Conservation (phyloP, 192 early-diverging fungal genomes). For the Haplosporangium gracile region DNA sequence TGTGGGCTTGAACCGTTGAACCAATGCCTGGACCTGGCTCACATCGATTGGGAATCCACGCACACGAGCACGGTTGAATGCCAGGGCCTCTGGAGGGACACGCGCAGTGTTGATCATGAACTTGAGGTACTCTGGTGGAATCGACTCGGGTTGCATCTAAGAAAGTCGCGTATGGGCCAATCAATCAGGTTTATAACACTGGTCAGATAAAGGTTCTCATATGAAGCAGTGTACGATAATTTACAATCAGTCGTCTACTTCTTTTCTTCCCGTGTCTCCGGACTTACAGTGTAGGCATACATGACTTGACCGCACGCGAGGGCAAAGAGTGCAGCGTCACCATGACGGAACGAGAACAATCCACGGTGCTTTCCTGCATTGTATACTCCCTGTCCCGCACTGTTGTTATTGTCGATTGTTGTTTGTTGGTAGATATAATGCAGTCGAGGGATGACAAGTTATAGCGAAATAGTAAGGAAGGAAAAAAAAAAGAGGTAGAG, state of each 20-base stretch:
- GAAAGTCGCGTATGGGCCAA: background rate
- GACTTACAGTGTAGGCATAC: conserved; percentile 71
- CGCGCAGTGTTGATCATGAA: conserved; percentile 78
- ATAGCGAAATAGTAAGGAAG: background rate
- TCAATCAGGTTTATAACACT: background rate
- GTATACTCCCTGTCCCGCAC: conserved; percentile 68
- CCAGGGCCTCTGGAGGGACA: conserved; percentile 65
- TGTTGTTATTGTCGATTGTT: conserved; percentile 6
- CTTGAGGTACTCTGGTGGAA: conserved; percentile 68
- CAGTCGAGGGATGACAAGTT: background rate
- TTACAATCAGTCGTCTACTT: background rate
- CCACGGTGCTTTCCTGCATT: conserved; percentile 68
- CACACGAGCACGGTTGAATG: conserved; percentile 69
- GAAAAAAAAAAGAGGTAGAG: background rate
- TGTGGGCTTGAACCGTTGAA: conserved; percentile 57
- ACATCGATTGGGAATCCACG: conserved; percentile 59
- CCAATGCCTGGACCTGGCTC: conserved; percentile 36
- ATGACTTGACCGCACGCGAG: conserved; percentile 67
- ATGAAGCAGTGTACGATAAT: background rate
- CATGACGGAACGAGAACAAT: conserved; percentile 67
- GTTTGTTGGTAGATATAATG: background rate
- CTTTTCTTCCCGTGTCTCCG: background rate
- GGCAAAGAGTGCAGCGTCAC: conserved; percentile 67
- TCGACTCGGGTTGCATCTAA: conserved; percentile 69
- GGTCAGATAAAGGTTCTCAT: background rate